Evolutionary conservation across 805 yeast species (phyloP), one percentile per base, ranked within the genome.

Genomic region (Kluyveromyces siamensis): DNA sequence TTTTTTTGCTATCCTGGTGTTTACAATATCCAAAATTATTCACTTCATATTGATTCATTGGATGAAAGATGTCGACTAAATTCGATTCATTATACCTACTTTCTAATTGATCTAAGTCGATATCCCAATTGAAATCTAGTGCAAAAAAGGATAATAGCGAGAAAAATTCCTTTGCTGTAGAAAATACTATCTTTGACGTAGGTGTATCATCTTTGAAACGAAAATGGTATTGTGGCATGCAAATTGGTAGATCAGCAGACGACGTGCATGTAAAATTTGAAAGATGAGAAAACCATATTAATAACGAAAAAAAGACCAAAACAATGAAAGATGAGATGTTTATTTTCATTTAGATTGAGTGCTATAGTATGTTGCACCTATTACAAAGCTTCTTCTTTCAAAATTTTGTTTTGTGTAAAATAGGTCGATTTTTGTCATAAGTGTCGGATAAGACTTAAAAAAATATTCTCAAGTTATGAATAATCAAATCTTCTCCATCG

Each of bases 11-110:
- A 5, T 37, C 17, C 21, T 48, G 51, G 8, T 50, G 49, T 43
- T 64, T 64, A 48, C 68, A 64, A 48, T 52, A 62, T 2, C 68
- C 66, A 27, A 57, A 52, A 45, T 52, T 50, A 46, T 64, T 64
- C 1, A 62, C 58, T 16, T 53, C 52, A 43, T 53, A 64, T 0
- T 40, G 38, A 27, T 57, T 59, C 9, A 51, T 51, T 6, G 56
- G 37, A 21, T 58, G 48, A 25, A 62, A 60, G 0, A 63, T 57
- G 37, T 61, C 55, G 6, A 62, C 57, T 40, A 64, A 47, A 37
- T 63, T 56, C n/a, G 58, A 56, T 21, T 62, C 61, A 30, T 56
- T 52, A 49, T 64, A 61, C 21, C 48, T 47, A 9, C 33, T 43
- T 38, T 40, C 35, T 8, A 40, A 27, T 7, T 35, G 39, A 8